phyloP scores from a whole-genome alignment of 441 rosid species.

The Hura crepitans region DNA sequence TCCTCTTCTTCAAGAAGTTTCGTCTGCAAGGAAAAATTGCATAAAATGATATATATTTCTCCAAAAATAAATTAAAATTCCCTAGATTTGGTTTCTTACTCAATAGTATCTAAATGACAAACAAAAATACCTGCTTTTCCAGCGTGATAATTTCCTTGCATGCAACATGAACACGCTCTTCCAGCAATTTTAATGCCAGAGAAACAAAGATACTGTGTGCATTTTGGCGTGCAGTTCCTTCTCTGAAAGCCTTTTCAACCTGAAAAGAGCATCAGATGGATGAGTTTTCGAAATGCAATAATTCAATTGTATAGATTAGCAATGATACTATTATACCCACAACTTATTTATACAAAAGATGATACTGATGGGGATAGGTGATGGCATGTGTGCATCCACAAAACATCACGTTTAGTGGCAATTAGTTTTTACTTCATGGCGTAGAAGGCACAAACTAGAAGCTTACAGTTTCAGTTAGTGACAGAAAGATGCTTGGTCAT shows the following conservation, averaged over 20 bases:
- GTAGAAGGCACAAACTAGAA: background rate
- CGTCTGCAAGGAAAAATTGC: conserved; percentile 40
- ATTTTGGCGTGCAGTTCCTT: conserved; percentile 98
- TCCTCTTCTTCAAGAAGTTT: conserved; percentile 98
- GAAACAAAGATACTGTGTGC: conserved; percentile 92
- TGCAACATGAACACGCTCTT: conserved; percentile 91
- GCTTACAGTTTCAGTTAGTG: background rate
- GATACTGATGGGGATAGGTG: background rate
- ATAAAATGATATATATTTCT: conserved; percentile 17
- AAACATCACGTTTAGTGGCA: background rate
- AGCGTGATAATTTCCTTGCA: conserved; percentile 91
- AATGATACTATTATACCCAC: background rate
- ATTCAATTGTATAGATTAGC: conserved; percentile 7
- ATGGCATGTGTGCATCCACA: background rate
- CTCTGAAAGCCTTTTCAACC: conserved; percentile 99
- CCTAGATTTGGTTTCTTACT: conserved; percentile 8
- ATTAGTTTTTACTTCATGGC: background rate
- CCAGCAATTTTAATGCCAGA: conserved; percentile 75
- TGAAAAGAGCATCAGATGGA: conserved; percentile 31
- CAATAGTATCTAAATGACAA: conserved; percentile 19
- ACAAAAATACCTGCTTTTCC: conserved; percentile 72
- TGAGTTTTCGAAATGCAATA: conserved; percentile 5
- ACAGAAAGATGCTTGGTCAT: conserved; percentile 1
- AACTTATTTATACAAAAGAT: background rate
- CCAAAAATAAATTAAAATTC: conserved; percentile 1